Evolutionary conservation across 78 protist species (phyloP), one percentile per base, ranked within the genome.

Genomic region (Cavenderia fasciculata): DNA sequence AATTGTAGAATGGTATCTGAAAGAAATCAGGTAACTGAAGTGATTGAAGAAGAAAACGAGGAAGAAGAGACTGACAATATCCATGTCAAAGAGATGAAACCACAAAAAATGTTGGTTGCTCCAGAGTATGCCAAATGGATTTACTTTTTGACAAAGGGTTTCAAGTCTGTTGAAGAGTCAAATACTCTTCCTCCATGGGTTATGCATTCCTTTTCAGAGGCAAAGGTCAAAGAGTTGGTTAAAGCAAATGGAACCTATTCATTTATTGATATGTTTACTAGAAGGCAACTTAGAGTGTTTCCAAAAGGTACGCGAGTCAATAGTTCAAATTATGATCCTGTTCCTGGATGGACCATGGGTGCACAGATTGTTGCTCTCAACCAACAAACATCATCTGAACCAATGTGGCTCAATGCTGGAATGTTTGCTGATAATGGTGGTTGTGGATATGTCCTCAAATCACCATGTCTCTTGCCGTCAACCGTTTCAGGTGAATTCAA

Each of bases 261-360:
- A 8, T 49, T 97, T 25, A 43, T 86, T 31, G n/a, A n/a, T n/a
- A n/a, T n/a, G n/a, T n/a, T n/a, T n/a, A n/a, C n/a, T n/a, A n/a
- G n/a, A n/a, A n/a, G n/a, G n/a, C n/a, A n/a, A n/a, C n/a, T n/a
- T n/a, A 85, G 98, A 43, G 87, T 74, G 29, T 97, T 94, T 72
- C 98, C 98, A 44, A 56, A 65, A 23, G 98, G 97, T 23, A 77
- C 76, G 4, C 87, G 98, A 38, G 56, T 97, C 85, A 93, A 82
- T 44, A 85, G 95, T 33, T 65, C 84, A 47, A 97, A 97, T 69
- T 97, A 85, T 69, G 69, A 94, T 85, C 98, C 98, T 6, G n/a
- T 49, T 2, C 34, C 59, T 36, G 41, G 79, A 1, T 96, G 98
- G 98, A 31, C 44, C 43, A 8, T 46, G 21, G 98, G 98, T 23